Evolutionary conservation across 129 eudicot genomes (phyloP).

Genomic region (Centaurea solstitialis): DNA sequence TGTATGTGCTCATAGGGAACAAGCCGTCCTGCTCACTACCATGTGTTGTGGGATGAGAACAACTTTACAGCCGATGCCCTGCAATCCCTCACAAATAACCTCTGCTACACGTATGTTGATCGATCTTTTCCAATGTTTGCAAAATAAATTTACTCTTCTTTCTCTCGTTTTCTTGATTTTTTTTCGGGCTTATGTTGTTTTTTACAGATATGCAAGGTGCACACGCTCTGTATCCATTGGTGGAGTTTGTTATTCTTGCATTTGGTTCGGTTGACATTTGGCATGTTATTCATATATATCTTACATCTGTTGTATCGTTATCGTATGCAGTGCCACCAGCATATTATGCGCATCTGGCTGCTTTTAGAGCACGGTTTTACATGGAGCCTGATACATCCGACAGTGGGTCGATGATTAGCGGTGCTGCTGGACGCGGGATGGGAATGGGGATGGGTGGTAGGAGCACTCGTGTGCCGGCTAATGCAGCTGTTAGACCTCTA

Average conservation of each 20-base stretch:
- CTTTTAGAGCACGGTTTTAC: slow-evolving; percentile 82
- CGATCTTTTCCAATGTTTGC: background rate
- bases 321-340: slow-evolving; percentile 83
- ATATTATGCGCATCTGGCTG: slow-evolving; percentile 90
- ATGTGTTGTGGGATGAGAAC: slow-evolving; percentile 97
- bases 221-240: slow-evolving; percentile 96
- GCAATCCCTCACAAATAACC: slow-evolving; percentile 77
- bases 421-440: slow-evolving; percentile 58
- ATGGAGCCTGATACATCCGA: slow-evolving; percentile 92
- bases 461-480: slow-evolving; percentile 58
- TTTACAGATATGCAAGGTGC: slow-evolving; percentile 80
- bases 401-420: slow-evolving; percentile 77
- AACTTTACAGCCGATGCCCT: slow-evolving; percentile 76
- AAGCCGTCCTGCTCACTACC: slow-evolving; percentile 95
- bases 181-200: background rate
- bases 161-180: background rate
- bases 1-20: slow-evolving; percentile 58
- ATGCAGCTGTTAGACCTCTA: slow-evolving; percentile 78
- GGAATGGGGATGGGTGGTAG: slow-evolving; percentile 44
- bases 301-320: background rate
- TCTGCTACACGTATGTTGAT: slow-evolving; percentile 77
- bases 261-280: background rate
- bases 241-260: slow-evolving; percentile 22
- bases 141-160: background rate
- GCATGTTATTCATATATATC: background rate